Evolutionary conservation across 1,139 yeast species (phyloP).

Genomic region (Yamadazyma buinensis): DNA sequence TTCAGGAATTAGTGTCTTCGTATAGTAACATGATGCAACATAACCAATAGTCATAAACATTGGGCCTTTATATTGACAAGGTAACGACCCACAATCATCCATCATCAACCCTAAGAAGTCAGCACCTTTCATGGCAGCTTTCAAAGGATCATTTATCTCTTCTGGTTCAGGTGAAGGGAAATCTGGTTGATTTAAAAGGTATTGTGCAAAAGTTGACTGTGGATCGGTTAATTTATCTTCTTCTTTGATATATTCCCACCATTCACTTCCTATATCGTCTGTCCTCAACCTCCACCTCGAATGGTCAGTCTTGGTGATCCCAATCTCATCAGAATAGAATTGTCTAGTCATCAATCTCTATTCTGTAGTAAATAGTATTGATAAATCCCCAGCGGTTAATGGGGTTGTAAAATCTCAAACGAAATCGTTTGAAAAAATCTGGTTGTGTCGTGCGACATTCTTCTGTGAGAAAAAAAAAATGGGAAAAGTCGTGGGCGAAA

Average conservation of each 20-base stretch:
- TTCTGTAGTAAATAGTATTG: too few species aligned
- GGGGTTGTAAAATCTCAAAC: too few species aligned
- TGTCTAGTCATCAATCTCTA: neutral
- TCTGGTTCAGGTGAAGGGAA: conserved; percentile 42
- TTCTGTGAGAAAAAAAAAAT: too few species aligned
- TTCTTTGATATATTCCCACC: conserved; percentile 67
- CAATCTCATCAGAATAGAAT: conserved; percentile 57
- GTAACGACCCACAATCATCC: conserved; percentile 80
- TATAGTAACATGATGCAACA: conserved; percentile 68
- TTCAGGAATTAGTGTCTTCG: conserved; percentile 65
- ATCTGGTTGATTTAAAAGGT: conserved; percentile 45
- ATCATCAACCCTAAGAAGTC: conserved; percentile 66
- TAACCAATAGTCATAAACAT: conserved; percentile 96
- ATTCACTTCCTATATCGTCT: conserved; percentile 70
- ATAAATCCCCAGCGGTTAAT: too few species aligned
- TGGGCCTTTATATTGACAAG: conserved; percentile 94
- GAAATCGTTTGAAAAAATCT: too few species aligned
- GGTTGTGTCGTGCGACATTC: too few species aligned
- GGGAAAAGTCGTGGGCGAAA: conserved; percentile 1
- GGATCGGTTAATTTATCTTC: conserved; percentile 37
- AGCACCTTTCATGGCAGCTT: conserved; percentile 75
- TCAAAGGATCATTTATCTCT: conserved; percentile 41
- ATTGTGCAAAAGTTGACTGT: conserved; percentile 57
- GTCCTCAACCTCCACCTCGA: conserved; percentile 71
- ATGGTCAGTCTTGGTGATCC: conserved; percentile 66